These are phyloP conservation scores for Arxiozyma heterogenica DNA, from an alignment of 1,139 yeast species.

Conservation along the genomic window DNA sequence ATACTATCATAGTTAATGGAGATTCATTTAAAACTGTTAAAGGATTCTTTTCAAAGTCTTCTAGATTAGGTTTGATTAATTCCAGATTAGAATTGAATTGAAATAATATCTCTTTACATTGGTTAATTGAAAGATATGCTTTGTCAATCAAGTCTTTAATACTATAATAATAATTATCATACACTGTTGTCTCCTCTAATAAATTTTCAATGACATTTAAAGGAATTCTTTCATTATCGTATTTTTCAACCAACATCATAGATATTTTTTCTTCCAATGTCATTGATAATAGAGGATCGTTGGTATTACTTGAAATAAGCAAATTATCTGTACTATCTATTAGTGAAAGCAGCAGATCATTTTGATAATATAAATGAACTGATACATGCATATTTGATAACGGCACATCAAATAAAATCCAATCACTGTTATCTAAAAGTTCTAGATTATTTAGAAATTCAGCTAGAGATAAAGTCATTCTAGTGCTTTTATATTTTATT, in stretches of 20 bases:
- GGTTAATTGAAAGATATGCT: neutral
- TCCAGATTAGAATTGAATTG: neutral
- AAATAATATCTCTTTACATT: neutral
- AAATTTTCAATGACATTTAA: neutral
- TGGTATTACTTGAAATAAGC: neutral
- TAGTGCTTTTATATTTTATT: constrained; percentile 30
- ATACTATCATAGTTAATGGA: neutral
- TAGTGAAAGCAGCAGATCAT: constrained; percentile 40
- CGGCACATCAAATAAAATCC: constrained; percentile 10
- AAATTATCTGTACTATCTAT: constrained; percentile 12
- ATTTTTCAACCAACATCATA: neutral
- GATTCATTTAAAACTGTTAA: constrained; percentile 1
- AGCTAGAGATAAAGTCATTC: constrained; percentile 39
- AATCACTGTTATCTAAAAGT: neutral
- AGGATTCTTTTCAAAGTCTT: constrained; percentile 1
- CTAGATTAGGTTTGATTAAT: neutral
- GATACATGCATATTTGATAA: constrained; percentile 31
- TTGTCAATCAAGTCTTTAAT: neutral
- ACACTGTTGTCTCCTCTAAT: neutral
- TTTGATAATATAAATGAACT: constrained; percentile 42
- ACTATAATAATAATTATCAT: neutral
- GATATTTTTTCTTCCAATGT: constrained; percentile 34
- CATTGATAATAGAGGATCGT: constrained; percentile 6
- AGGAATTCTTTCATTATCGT: constrained; percentile 2
- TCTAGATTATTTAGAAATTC: constrained; percentile 32